Percentiles rank a stretch among this genome's conserved stretches.
Conservation (phyloP, 23 red algal species). For the Pyropia yezoensis region DNA sequence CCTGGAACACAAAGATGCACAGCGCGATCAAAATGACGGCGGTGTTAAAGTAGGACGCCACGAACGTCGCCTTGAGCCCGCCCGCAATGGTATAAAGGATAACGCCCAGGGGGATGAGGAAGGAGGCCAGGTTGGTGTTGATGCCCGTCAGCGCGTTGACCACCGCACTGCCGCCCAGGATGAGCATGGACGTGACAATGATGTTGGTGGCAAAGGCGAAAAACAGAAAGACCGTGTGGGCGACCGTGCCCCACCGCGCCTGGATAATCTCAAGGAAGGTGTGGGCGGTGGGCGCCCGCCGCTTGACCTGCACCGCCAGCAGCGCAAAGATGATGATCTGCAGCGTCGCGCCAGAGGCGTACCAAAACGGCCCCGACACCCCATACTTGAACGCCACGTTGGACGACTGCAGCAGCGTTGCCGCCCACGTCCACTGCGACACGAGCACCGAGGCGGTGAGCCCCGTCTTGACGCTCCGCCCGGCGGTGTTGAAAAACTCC, state of each 20-base stretch:
- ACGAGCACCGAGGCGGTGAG: slow-evolving; percentile 71
- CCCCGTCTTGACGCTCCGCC: slow-evolving; percentile 65
- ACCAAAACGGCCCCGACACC: slow-evolving; percentile 72
- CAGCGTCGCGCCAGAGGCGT: slow-evolving; percentile 68
- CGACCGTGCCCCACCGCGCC: slow-evolving; percentile 49
- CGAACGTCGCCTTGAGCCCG: slow-evolving; percentile 77
- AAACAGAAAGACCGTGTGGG: slow-evolving; percentile 46
- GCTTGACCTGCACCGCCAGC: slow-evolving; percentile 64
- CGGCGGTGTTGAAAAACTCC: slow-evolving; percentile 84
- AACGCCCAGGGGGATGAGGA: slow-evolving; percentile 77
- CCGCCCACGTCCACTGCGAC: slow-evolving; percentile 85
- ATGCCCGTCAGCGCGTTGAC: slow-evolving; percentile 66
- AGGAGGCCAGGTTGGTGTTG: slow-evolving; percentile 42
- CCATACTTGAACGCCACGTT: slow-evolving; percentile 60
- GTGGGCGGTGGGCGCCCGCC: slow-evolving; percentile 49
- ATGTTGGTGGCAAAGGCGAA: slow-evolving; percentile 64
- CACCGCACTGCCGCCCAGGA: slow-evolving; percentile 39
- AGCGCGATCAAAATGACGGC: slow-evolving; percentile 59
- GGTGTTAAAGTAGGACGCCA: slow-evolving; percentile 78
- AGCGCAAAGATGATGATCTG: slow-evolving; percentile 63
- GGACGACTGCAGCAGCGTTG: slow-evolving; percentile 64
- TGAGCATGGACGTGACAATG: slow-evolving; percentile 71
- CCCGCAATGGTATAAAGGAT: slow-evolving; percentile 77
- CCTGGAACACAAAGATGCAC: slow-evolving; percentile 68
- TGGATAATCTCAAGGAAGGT: slow-evolving; percentile 69